A percentile compares a stretch with the other conserved stretches of the same genome.
These are phyloP conservation scores for Diaporthe longicolla DNA, from an alignment of 2,329 filamentous ascomycete genomes.

Conservation along the genomic window DNA sequence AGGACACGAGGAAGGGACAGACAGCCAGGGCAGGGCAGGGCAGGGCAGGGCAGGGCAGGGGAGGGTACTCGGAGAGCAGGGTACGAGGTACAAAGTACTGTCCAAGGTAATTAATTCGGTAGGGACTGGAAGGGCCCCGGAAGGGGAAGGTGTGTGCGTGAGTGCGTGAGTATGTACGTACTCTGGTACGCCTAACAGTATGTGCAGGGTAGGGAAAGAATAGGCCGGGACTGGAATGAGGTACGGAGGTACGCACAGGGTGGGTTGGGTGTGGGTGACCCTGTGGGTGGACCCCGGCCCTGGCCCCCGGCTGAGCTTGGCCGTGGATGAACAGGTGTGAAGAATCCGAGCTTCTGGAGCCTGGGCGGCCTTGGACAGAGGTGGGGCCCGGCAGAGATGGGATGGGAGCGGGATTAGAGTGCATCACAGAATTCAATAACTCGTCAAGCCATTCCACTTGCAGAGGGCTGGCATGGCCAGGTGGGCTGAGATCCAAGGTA, in stretches of 20 bases:
- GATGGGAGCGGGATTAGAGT: constrained; percentile 17
- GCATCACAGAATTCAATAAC: constrained; percentile 21
- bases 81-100: not conserved
- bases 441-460: constrained; percentile 26
- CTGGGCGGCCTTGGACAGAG: constrained; percentile 18
- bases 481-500: constrained; percentile 20
- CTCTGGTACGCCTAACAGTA: not conserved
- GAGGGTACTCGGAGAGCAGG: not conserved
- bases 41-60: constrained; percentile 10
- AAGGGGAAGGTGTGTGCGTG: constrained; percentile 18
- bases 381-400: constrained; percentile 32
- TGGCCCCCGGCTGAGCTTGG: constrained; percentile 23
- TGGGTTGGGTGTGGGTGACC: not conserved
- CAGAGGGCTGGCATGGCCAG: constrained; percentile 1
- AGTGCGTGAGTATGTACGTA: not conserved
- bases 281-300: not conserved
- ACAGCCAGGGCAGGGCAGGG: constrained; percentile 1
- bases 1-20: constrained; percentile 13
- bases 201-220: not conserved
- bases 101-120: not conserved
- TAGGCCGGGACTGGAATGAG: constrained; percentile 15
- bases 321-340: constrained; percentile 14
- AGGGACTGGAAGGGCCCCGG: constrained; percentile 12
- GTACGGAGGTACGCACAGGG: not conserved
- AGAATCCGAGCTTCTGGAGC: constrained; percentile 17